Percentiles rank a stretch among this genome's conserved stretches.
Evolutionary conservation across 148 eudicot genomes (phyloP).

Genomic region (Chenopodium quinoa): DNA sequence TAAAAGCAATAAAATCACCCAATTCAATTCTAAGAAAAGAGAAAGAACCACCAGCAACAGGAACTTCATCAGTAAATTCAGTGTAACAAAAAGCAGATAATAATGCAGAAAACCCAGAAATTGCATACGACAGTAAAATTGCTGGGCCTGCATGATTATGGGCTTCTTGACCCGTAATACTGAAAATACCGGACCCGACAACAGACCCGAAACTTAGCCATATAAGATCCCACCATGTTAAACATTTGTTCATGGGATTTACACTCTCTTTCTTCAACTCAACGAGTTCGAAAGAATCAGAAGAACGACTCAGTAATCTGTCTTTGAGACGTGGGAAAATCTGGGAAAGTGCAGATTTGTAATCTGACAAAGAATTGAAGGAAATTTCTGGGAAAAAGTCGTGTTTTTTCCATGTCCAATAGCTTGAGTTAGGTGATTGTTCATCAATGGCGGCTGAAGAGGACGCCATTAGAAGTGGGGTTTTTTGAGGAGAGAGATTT

Average conservation of each 20-base stretch:
- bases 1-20: constrained; percentile 83
- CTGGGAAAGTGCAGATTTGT: constrained; percentile 46
- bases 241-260: constrained; percentile 49
- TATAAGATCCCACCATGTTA: constrained; percentile 77
- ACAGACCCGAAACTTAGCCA: constrained; percentile 87
- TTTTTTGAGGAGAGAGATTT: background rate
- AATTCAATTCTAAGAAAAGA: constrained; percentile 75
- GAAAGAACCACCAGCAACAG: constrained; percentile 91
- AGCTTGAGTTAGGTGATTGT: constrained; percentile 6
- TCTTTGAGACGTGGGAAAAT: constrained; percentile 53
- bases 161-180: constrained; percentile 80
- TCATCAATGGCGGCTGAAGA: constrained; percentile 6
- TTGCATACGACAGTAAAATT: constrained; percentile 65
- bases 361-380: constrained; percentile 46
- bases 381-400: constrained; percentile 79
- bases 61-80: constrained; percentile 82
- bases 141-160: constrained; percentile 76
- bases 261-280: constrained; percentile 35
- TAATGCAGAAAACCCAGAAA: constrained; percentile 79
- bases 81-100: constrained; percentile 90
- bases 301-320: constrained; percentile 58
- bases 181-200: constrained; percentile 86
- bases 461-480: constrained; percentile 25
- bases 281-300: constrained; percentile 54
- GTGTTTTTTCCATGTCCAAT: constrained; percentile 61